phyloP scores from a whole-genome alignment of 768 basidiomycete genomes.

The Xerocomellus dryophilus region DNA sequence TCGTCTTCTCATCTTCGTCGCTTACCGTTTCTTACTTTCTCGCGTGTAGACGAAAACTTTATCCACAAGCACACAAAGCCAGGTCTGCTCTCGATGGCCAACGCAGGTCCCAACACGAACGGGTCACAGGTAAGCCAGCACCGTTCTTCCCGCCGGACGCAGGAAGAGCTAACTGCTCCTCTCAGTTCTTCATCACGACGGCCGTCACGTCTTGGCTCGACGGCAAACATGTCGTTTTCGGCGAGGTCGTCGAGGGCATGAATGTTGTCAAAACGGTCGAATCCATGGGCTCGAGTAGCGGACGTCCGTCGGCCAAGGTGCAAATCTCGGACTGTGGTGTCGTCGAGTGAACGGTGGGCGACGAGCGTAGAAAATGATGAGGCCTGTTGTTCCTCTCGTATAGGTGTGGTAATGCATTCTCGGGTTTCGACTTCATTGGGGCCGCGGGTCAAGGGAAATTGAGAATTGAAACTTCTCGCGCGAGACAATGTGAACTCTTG shows the following conservation, averaged over 20 bases:
- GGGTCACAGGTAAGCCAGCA: constrained; percentile 60
- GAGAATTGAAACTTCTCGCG: too few species aligned
- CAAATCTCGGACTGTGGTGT: constrained; percentile 55
- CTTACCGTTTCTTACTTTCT: not conserved
- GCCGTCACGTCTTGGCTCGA: constrained; percentile 61
- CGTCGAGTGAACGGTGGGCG: constrained; percentile 28
- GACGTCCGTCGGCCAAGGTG: constrained; percentile 38
- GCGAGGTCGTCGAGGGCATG: constrained; percentile 46
- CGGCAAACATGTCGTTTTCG: constrained; percentile 46
- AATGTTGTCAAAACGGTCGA: constrained; percentile 43
- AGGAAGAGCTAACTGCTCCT: not conserved
- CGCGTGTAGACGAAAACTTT: constrained; percentile 65
- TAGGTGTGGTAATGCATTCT: constrained; percentile 7
- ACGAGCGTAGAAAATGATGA: not conserved
- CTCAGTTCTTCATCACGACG: constrained; percentile 76
- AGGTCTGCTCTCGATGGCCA: constrained; percentile 82
- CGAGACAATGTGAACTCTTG: too few species aligned
- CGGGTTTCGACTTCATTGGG: not conserved
- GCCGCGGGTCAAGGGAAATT: not conserved
- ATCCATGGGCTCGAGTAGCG: constrained; percentile 26
- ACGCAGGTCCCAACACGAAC: constrained; percentile 78
- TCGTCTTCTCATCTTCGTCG: not conserved
- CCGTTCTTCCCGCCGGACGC: not conserved
- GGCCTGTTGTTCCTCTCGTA: not conserved
- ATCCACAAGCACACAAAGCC: constrained; percentile 57